phyloP scores from a whole-genome alignment of 148 eudicot species.

The Heliosperma pusillum region DNA sequence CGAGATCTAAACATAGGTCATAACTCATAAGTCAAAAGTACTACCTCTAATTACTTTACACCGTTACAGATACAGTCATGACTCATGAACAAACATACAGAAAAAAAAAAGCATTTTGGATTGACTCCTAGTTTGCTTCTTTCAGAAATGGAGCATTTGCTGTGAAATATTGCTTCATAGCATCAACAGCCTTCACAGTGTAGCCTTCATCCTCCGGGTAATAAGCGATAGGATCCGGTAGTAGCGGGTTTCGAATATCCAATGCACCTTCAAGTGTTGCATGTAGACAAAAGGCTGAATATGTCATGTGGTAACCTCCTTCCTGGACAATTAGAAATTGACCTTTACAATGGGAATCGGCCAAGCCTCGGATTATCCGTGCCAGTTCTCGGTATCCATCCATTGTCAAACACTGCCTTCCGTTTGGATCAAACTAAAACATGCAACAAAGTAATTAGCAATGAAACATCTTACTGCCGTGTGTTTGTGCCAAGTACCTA shows the following conservation, averaged over 20 bases:
- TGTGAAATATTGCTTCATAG: constrained; percentile 45
- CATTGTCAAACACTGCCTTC: constrained; percentile 98
- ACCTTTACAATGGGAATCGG: constrained; percentile 56
- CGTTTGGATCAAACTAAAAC: constrained; percentile 91
- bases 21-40: no score
- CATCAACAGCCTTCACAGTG: constrained; percentile 38
- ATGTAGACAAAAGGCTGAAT: constrained; percentile 92
- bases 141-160: constrained; percentile 41
- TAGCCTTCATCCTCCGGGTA: constrained; percentile 77
- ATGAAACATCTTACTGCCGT: background rate
- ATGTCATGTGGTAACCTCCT: constrained; percentile 92
- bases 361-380: constrained; percentile 45
- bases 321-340: constrained; percentile 82
- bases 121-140: constrained; percentile 17
- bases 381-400: constrained; percentile 75
- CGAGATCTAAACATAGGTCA: no score
- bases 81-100: background rate
- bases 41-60: no score
- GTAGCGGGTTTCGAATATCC: constrained; percentile 42
- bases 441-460: constrained; percentile 9
- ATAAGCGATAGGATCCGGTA: constrained; percentile 73
- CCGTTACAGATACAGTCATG: no score
- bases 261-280: constrained; percentile 87
- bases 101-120: background rate
- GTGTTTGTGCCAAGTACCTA: no score